Conservation (phyloP, 2,329 filamentous ascomycete genomes). For the Botrytis hyacinthi region DNA sequence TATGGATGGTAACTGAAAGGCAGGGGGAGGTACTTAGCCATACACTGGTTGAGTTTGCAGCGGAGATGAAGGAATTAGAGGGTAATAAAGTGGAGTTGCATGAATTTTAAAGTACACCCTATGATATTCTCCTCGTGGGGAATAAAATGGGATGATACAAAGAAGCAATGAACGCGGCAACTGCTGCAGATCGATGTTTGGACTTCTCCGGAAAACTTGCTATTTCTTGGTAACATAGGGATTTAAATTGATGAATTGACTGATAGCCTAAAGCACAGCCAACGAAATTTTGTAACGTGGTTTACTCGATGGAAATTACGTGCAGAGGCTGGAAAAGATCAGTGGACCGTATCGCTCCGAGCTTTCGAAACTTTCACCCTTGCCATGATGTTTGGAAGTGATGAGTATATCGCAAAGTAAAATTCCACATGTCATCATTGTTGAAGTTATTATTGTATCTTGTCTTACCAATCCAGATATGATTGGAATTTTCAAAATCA, state of each 20-base stretch:
- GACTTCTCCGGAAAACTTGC: not conserved
- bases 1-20: constrained; percentile 43
- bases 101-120: constrained; percentile 43
- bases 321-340: not conserved
- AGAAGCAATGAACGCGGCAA: constrained; percentile 33
- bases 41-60: constrained; percentile 41
- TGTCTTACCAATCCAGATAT: not conserved
- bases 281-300: not conserved
- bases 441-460: not conserved
- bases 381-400: not conserved
- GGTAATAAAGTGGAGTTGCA: constrained; percentile 45
- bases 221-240: not conserved
- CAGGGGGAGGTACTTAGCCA: constrained; percentile 43
- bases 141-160: constrained; percentile 44
- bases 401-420: not conserved
- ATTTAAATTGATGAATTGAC: not conserved
- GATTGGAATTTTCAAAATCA: not conserved
- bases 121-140: constrained; percentile 48
- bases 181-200: constrained; percentile 6
- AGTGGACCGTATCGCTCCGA: not conserved
- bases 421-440: not conserved
- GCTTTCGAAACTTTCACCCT: not conserved
- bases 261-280: not conserved
- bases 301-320: not conserved
- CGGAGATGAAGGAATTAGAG: constrained; percentile 39